Conservation (phyloP, 306 rosid genomes). For the Abrus precatorius region DNA sequence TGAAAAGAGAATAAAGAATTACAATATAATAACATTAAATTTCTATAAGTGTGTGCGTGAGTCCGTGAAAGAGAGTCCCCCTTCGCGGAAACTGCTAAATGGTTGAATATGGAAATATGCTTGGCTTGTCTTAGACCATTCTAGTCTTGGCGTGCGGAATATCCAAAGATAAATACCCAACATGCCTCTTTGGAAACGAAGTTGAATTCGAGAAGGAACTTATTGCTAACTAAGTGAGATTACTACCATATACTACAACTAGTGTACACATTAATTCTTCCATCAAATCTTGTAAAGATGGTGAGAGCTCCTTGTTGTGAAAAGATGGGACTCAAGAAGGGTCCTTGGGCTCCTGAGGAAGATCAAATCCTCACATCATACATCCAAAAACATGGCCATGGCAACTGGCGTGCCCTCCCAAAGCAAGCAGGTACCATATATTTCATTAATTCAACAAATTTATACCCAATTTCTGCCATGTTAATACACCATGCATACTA, state of each 20-base stretch:
- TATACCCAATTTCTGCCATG: too few relatives aligned
- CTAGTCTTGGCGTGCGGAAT: conserved; percentile 44
- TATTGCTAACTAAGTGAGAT: too few relatives aligned
- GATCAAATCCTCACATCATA: conserved; percentile 73
- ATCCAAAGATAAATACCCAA: conserved; percentile 61
- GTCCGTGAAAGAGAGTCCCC: background rate
- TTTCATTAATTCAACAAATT: background rate
- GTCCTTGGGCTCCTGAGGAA: conserved; percentile 94
- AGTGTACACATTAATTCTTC: too few relatives aligned
- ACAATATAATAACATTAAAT: too few relatives aligned
- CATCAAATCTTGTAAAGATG: conserved; percentile 38
- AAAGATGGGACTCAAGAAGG: conserved; percentile 89
- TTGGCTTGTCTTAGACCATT: conserved; percentile 48
- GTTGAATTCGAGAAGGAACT: conserved; percentile 24
- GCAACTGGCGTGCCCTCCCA: conserved; percentile 98
- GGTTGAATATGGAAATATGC: conserved; percentile 42
- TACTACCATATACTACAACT: background rate
- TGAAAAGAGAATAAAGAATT: too few relatives aligned
- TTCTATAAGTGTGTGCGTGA: background rate
- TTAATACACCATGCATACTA: too few relatives aligned
- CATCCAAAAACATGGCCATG: conserved; percentile 74
- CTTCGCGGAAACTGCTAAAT: conserved; percentile 61
- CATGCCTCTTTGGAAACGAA: conserved; percentile 39
- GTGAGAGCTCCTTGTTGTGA: conserved; percentile 98
- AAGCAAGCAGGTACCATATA: conserved; percentile 78